Evolutionary conservation across 306 rosid genomes (phyloP), one percentile per base, ranked within the genome.

Genomic region (Ziziphus jujuba): DNA sequence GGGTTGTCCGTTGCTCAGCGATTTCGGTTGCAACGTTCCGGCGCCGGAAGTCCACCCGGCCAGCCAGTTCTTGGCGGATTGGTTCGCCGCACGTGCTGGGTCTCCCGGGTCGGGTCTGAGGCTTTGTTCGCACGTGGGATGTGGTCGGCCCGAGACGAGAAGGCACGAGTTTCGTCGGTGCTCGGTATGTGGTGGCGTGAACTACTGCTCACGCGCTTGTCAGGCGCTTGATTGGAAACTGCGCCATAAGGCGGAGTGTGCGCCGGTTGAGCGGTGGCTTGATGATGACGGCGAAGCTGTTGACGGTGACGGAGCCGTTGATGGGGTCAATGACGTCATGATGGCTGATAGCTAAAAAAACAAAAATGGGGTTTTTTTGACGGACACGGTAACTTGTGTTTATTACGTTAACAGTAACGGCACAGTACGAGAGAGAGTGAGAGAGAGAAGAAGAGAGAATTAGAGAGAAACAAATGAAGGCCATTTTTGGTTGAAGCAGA

Each of bases 171-270:
- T 90, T 54, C 91, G 97, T 23, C 83, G 98, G 64, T 92, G 98
- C 10, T 92, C 98, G 12, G 97, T 92, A 4, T 89, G 97, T 31
- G 97, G 98, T 0, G 74, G 76, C 4, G 96, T 87, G 60, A 92
- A 86, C 33, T 92, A 92, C 59, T 92, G 98, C 36, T 92, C 98
- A 55, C 98, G 98, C 63, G 98, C 96, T 2, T 92, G 97, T 33
- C 98, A 92, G 58, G 98, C 98, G 28, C 90, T 92, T 43, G 97
- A 92, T 78, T 92, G 98, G 98, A 92, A 90, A 79, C 77, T 86
- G 21, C 83, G 96, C 16, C 98, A 92, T 44, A 92, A 92, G 83
- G 83, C 67, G 6, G 97, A 87, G 68, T 92, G 98, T 15, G 69
- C 83, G 0, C 89, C 91, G 0, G 89, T 75, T 2, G 98, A 87